Evolutionary conservation across 2,329 filamentous ascomycete species (phyloP), one percentile per base, ranked within the genome.

Genomic region (Trichoderma arundinaceum): DNA sequence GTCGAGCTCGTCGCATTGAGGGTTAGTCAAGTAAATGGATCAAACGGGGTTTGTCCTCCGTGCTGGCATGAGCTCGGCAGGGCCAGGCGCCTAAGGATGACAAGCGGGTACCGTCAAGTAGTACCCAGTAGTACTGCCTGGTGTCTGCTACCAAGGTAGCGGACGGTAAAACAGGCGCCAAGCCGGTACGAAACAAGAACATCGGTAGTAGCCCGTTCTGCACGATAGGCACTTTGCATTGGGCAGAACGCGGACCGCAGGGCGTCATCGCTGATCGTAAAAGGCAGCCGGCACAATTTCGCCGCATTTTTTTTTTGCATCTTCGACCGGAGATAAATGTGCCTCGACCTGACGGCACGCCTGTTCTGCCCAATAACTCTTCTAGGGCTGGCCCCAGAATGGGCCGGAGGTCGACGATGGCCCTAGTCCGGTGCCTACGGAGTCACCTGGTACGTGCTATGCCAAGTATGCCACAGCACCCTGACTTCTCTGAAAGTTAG

Each of bases 381-480:
- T 10, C 28, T 35, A 62, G 58, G 46, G 58, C 58, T 62, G 48
- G 39, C 17, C 54, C 54, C 39, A 44, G 41, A 9, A 35, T 43
- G 19, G 58, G 19, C 46, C 38, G 10, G 46, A 49, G 44, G 46
- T 41, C 22, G 22, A 41, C 58, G 22, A 61, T 28, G 35, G 44
- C 46, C 48, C 48, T 33, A 62, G 58, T 33, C 58, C 28, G 28
- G 28, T 46, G 41, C 33, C 54, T n/a, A 46, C 32, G 48, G 46
- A 13, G 58, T 41, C 58, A 62, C 35, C 46, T 19, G 46, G 48
- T 60, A 41, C 44, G 4, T 28, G 33, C n/a, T 8, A 44, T 39
- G 22, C 56, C 22, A 19, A 15, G 2, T 28, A 28, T 28, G 22
- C 22, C 22, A 28, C 22, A 28, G 22, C 22, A 28, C 22, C 22